phyloP scores from a whole-genome alignment of 2,329 filamentous ascomycete genomes.

The Fusarium papillatum region DNA sequence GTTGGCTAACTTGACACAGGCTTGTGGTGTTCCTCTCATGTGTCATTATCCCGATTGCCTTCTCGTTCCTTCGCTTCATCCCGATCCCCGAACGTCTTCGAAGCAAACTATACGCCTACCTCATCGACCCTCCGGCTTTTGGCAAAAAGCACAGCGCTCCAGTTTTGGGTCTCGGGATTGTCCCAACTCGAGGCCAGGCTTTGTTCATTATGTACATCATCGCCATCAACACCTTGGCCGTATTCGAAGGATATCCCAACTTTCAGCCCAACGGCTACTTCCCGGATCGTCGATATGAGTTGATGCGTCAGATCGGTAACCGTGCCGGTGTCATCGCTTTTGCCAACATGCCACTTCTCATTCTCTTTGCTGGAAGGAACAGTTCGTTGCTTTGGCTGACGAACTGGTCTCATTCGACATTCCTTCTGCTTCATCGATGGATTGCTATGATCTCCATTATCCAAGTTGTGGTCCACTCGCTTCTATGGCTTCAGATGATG shows the following conservation, averaged over 20 bases:
- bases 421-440: slow-evolving; percentile 63
- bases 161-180: slow-evolving; percentile 38
- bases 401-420: slow-evolving; percentile 63
- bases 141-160: slow-evolving; percentile 42
- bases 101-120: slow-evolving; percentile 41
- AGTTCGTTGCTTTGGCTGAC: slow-evolving; percentile 62
- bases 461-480: slow-evolving; percentile 60
- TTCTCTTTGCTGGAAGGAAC: slow-evolving; percentile 62
- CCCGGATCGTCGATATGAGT: slow-evolving; percentile 36
- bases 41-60: slow-evolving; percentile 29
- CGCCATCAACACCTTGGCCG: slow-evolving; percentile 53
- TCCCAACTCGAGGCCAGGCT: slow-evolving; percentile 58
- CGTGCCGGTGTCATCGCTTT: slow-evolving; percentile 57
- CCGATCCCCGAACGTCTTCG: slow-evolving; percentile 19
- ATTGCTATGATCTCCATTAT: slow-evolving; percentile 59
- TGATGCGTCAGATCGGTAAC: slow-evolving; percentile 52
- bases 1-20: slow-evolving; percentile 9
- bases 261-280: slow-evolving; percentile 47
- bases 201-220: slow-evolving; percentile 59
- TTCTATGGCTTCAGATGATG: slow-evolving; percentile 54
- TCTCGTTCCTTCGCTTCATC: slow-evolving; percentile 37
- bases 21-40: slow-evolving; percentile 38
- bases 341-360: slow-evolving; percentile 54
- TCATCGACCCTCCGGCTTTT: slow-evolving; percentile 44
- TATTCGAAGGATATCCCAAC: slow-evolving; percentile 45